Evolutionary conservation across 768 basidiomycete genomes (phyloP), one percentile per base, ranked within the genome.

Genomic region (Gymnopilus dilepis): DNA sequence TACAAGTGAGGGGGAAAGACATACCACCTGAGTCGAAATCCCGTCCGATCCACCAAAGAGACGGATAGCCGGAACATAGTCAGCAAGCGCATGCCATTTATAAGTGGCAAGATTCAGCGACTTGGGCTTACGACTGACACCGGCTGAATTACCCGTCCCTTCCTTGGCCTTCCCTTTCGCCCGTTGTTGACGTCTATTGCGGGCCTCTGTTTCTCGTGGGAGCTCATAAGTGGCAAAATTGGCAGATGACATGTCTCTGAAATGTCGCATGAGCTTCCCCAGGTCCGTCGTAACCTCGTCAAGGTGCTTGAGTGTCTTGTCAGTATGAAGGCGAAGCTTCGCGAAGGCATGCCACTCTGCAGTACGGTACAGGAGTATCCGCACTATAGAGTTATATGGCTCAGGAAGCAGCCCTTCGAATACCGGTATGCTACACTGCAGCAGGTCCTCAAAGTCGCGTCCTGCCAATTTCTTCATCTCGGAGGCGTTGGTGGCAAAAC

Each of bases 1-100:
- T 33, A 3, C 31, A 60, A 19, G 22, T 12, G n/a, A 41, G 40
- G 17, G 28, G 22, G 21, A 52, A 47, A 11, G 13, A 66, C 73
- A 28, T 60, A 82, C 80, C 38, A 75, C 54, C 57, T 82, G 79
- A 0, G 79, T 83, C 0, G 76, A 77, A 56, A 76, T 78, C 0
- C 70, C 74, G 59, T 83, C 78, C 0, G 78, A 77, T 0, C 72
- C 75, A 0, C 80, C 80, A 52, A 67, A 74, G 0, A 48, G 22
- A 1, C 60, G 63, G 19, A 82, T 79, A 12, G 61, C 59, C 0
- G 22, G 19, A 0, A 70, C 70, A 55, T 78, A 77, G 54, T 82
- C 75, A 0, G 74, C 77, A 1, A 82, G 69, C 1, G 73, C 63
- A 62, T 82, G 81, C 2, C 73, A 69, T 55, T 83, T 82, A 65